Base-by-base conservation (phyloP, 2,329 filamentous ascomycete genomes). In the Aspergillus versicolor region DNA sequence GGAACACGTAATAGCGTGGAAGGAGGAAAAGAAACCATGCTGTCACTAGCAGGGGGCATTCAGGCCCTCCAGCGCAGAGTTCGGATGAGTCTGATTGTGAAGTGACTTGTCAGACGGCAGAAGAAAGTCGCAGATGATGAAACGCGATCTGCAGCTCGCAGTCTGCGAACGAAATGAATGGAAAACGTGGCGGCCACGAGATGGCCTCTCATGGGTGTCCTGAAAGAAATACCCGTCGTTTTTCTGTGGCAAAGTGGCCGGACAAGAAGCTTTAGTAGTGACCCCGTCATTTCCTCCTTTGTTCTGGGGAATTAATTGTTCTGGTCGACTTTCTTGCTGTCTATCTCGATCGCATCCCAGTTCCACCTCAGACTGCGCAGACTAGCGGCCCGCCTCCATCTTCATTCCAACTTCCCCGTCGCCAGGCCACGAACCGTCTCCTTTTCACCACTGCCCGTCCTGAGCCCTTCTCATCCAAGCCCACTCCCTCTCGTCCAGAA, bases 181-280 rank as follows among this genome's bases (percentile, higher is more conserved):
- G 63, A 63, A 61, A 70, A 70, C 69, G 69, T 71, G 69, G 69
- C 67, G 60, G 64, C 68, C 68, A 71, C 68, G 68, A 71, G 68
- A 67, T 53, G 22, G 13, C 19, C 13, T n/a, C 47, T 47, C 6
- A 37, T 15, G 34, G 27, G 34, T 37, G 34, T n/a, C 34, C 12
- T 37, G 34, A 37, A 37, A 37, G 34, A 37, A 37, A n/a, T 11
- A 5, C 12, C 15, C 34, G 34, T 37, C 34, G 34, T 13, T 3
- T 37, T 37, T 37, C 6, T n/a, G 34, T 37, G 15, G 34, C 12
- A n/a, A 37, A 37, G 4, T 37, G 32, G 32, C 13, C 34, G 15
- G 34, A 37, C 15, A n/a, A 37, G 34, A 37, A 37, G 12, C 12
- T 37, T n/a, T 37, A 13, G 34, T 15, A 37, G 12, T n/a, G 12